Evolutionary conservation across 768 basidiomycete genomes (phyloP), one percentile per base, ranked within the genome.

Genomic region (Boletus speciosus): DNA sequence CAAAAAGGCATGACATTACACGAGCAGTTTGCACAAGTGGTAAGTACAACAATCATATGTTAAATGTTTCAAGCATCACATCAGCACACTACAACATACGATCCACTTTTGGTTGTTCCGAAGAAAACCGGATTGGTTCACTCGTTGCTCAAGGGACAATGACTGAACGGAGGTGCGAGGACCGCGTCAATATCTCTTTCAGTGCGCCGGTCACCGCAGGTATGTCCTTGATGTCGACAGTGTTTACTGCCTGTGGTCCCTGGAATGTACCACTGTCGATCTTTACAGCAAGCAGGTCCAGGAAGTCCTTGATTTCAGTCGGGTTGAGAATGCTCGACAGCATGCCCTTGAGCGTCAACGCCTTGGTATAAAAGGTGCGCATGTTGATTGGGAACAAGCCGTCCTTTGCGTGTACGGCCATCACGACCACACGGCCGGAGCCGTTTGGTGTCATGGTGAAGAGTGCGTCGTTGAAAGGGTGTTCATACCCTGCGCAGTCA

Each of bases 321-420:
- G 61, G 45, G 21, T 38, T 23, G 2, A 71, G 51, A 19, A 66
- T 60, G 47, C 62, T 63, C 38, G 70, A 73, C 39, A 42, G 51
- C 68, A 71, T 69, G 1, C 70, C 70, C 47, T 62, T 71, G 52
- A 71, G 55, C 1, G 69, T 67, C 38, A 71, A 25, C 9, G 62
- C 58, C 32, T 68, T 68, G n/a, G 62, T 62, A 40, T 70, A 70
- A 39, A 72, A 66, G 0, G 67, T 57, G 11, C 70, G 70, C 59
- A 73, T n/a, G 39, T 69, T 43, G 44, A 71, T 41, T 0, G 65
- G 61, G 47, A 71, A 71, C 49, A 66, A 8, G 27, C 67, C 67
- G 11, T 71, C 71, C 23, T 66, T 63, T 10, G 72, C 58, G 32
- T 71, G 70, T 1, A 64, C 71, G 14, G 70, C 72, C 70, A 71